Percentiles rank a stretch among this genome's conserved stretches.
These are phyloP conservation scores for Rhododendron ferrugineum DNA, from an alignment of 148 eudicot genomes.

Conservation along the genomic window DNA sequence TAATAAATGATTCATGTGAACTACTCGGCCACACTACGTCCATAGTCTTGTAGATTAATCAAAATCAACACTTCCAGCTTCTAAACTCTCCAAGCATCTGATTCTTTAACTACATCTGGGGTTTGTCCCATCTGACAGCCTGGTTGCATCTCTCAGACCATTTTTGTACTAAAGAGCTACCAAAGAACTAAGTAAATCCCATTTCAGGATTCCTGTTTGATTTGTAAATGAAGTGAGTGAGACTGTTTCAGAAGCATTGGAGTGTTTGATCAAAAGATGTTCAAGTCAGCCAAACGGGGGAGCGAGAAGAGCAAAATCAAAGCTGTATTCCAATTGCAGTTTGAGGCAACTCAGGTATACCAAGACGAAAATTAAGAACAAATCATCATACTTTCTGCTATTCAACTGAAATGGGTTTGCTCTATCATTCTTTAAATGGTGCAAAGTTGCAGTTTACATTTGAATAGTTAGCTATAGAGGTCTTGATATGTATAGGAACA, in stretches of 20 bases:
- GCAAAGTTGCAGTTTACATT: background rate
- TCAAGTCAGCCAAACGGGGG: conserved; percentile 64
- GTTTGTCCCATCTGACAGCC: conserved; percentile 13
- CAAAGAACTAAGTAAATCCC: background rate
- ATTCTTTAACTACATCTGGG: background rate
- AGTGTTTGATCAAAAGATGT: conserved; percentile 43
- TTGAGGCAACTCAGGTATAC: conserved; percentile 83
- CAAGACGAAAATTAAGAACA: background rate
- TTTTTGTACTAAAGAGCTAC: background rate
- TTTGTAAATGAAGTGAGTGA: background rate
- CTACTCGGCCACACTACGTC: background rate
- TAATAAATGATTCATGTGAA: background rate
- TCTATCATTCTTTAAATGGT: background rate
- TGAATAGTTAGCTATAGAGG: background rate
- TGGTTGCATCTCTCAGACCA: background rate
- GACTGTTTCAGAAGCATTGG: background rate
- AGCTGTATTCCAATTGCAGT: conserved; percentile 72
- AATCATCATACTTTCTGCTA: background rate
- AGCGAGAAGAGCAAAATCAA: conserved; percentile 68
- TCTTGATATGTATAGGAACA: background rate
- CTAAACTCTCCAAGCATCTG: background rate
- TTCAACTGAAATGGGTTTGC: background rate
- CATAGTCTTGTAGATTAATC: background rate
- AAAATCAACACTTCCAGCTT: background rate
- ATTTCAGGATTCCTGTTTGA: background rate